These are phyloP conservation scores for Domatiomyces catenatus DNA, from an alignment of 2,329 filamentous ascomycete species.

Conservation along the genomic window DNA sequence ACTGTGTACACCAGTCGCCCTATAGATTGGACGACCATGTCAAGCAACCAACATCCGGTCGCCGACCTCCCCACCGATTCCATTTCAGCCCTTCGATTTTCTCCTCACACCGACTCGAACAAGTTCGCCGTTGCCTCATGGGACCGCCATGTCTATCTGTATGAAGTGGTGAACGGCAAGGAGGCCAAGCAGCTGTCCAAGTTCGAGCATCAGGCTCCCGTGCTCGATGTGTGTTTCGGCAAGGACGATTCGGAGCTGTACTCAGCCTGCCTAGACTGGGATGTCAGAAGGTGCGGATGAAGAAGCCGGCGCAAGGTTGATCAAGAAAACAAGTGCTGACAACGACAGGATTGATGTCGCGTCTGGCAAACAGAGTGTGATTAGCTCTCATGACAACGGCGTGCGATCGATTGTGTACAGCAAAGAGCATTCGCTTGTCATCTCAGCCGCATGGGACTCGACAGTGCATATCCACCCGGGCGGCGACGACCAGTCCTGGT, in stretches of 20 bases:
- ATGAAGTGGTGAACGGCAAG: constrained; percentile 60
- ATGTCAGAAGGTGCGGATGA: constrained; percentile 52
- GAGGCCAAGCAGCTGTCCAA: constrained; percentile 12
- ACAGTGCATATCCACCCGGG: constrained; percentile 74
- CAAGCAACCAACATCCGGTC: constrained; percentile 58
- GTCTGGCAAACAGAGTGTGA: constrained; percentile 53
- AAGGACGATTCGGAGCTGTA: constrained; percentile 69
- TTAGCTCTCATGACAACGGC: constrained; percentile 65
- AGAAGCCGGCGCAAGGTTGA: background rate
- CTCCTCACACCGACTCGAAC: constrained; percentile 55
- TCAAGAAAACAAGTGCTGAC: constrained; percentile 6
- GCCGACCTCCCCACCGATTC: constrained; percentile 69
- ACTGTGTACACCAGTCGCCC: background rate
- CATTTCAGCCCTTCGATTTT: constrained; percentile 75
- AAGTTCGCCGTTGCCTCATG: constrained; percentile 84
- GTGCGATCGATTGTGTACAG: constrained; percentile 78
- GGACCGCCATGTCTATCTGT: constrained; percentile 84
- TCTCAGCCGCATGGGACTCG: constrained; percentile 87
- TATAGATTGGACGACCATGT: background rate
- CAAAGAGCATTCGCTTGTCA: constrained; percentile 56
- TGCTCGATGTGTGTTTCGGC: constrained; percentile 86
- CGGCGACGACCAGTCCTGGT: constrained; percentile 24
- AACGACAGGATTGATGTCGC: constrained; percentile 49
- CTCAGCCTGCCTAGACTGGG: constrained; percentile 72
- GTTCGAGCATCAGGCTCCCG: constrained; percentile 67